Base-by-base conservation (phyloP, 2,329 filamentous ascomycete species). In the Curvularia verruculosa region DNA sequence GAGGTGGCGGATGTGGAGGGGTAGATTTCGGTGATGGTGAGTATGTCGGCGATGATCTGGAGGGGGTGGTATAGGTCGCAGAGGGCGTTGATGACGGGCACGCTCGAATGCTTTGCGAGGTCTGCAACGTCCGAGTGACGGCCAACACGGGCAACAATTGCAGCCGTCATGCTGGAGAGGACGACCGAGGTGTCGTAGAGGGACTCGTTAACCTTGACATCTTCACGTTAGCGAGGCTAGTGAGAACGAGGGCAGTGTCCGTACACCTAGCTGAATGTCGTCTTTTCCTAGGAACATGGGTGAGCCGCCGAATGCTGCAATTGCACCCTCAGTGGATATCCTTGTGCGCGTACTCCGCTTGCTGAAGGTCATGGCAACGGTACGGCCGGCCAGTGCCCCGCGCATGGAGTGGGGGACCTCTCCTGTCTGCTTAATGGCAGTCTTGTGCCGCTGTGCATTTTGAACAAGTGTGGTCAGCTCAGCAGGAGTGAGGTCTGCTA, bases 251-350 rank as follows among this genome's bases (percentile, higher is more conserved):
- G 41, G 49, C 37, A 18, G 10, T 21, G 24, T 28, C 80, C 83
- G 64, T 76, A 90, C 95, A 50, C 95, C 95, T 19, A 99, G 83
- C 77, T 99, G 95, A 61, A 99, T 99, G 74, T 99, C 95, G 53
- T 96, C 89, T 74, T 93, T 95, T 70, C 93, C 92, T 56, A 99
- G 79, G 75, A 99, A 99, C 93, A 99, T 97, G 21, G 95, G 89
- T 69, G 96, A 90, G 0, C 94, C 95, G 36, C 93, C 92, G 82
- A 99, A 85, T 58, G 91, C 82, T n/a, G 89, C 86, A 36, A 97
- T 88, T 12, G 95, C 95, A 7, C 89, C 89, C 81, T 99, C 95
- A 1, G 93, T 97, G 1, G 92, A 96, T 29, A 99, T 89, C 60
- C 95, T 88, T 12, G 95, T 99, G 58, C 95, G 87, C 12, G 95